Evolutionary conservation across 352 stramenopile genomes (phyloP).

Genomic region (Elongisporangium undulatum): DNA sequence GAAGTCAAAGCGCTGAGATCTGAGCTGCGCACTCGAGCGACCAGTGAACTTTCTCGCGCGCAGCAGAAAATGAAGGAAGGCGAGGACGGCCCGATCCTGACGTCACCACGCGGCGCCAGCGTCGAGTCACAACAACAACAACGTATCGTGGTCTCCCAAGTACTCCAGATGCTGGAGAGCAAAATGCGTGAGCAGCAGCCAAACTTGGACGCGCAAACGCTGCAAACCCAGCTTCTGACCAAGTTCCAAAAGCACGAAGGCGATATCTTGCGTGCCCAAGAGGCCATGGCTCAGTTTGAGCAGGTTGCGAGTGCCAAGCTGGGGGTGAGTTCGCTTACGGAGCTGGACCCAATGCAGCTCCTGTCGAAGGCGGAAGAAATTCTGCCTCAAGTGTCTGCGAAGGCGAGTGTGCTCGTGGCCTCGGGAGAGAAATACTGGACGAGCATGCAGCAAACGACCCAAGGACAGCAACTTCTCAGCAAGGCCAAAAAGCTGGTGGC

Average conservation of each 20-base stretch:
- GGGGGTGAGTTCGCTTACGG: constrained; percentile 49
- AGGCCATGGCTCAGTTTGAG: constrained; percentile 50
- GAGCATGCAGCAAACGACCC: constrained; percentile 64
- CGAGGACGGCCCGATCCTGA: constrained; percentile 8
- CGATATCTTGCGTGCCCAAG: constrained; percentile 52
- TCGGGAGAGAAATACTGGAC: constrained; percentile 68
- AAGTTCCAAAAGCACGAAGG: constrained; percentile 58
- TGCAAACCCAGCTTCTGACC: constrained; percentile 37
- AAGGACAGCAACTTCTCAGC: constrained; percentile 58
- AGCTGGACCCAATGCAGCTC: constrained; percentile 48
- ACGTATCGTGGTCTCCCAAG: constrained; percentile 51
- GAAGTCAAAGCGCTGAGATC: constrained; percentile 51
- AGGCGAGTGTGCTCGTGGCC: constrained; percentile 44
- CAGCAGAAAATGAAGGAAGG: constrained; percentile 26
- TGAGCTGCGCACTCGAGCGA: constrained; percentile 38
- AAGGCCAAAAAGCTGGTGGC: constrained; percentile 69
- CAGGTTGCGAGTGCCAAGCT: constrained; percentile 55
- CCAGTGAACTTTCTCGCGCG: constrained; percentile 27
- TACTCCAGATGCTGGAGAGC: constrained; percentile 55
- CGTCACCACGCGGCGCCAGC: background rate
- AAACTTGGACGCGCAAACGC: constrained; percentile 30
- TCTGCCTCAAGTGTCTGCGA: constrained; percentile 49
- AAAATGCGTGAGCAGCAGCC: constrained; percentile 42
- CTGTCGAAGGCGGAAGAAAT: constrained; percentile 62
- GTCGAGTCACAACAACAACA: constrained; percentile 20